Evolutionary conservation across 2,329 filamentous ascomycete genomes (phyloP).

Genomic region (Fusarium ramigenum): DNA sequence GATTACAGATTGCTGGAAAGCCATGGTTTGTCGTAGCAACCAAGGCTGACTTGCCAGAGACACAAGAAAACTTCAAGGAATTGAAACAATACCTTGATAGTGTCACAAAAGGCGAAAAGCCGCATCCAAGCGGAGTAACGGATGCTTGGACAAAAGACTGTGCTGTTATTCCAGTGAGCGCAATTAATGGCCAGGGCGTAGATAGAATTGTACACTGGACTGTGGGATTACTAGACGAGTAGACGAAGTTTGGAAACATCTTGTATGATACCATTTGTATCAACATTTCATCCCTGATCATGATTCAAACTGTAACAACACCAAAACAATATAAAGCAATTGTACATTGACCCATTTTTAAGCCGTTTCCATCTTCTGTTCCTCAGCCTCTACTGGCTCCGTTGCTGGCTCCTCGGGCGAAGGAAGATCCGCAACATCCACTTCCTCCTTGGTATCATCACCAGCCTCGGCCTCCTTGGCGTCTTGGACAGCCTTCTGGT

Average conservation of each 20-base stretch:
- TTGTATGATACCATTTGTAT: conserved; percentile 39
- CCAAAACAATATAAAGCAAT: conserved; percentile 31
- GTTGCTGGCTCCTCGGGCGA: conserved; percentile 45
- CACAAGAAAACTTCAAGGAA: conserved; percentile 77
- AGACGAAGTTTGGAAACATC: conserved; percentile 9
- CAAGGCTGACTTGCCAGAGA: conserved; percentile 85
- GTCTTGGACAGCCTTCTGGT: conserved; percentile 50
- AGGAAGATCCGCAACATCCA: conserved; percentile 51
- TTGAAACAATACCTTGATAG: conserved; percentile 76
- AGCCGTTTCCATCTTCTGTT: conserved; percentile 25
- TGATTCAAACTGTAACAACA: conserved; percentile 37
- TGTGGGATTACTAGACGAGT: conserved; percentile 70
- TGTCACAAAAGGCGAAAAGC: conserved; percentile 68
- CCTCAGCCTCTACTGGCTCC: conserved; percentile 13
- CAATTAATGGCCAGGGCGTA: conserved; percentile 86
- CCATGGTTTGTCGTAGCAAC: conserved; percentile 97
- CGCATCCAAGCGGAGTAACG: conserved; percentile 77
- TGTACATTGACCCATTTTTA: conserved; percentile 31
- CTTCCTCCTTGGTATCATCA: conserved; percentile 38
- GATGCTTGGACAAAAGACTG: conserved; percentile 69
- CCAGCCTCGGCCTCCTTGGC: conserved; percentile 45
- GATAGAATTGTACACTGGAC: conserved; percentile 78
- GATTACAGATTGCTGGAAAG: conserved; percentile 86
- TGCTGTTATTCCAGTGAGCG: conserved; percentile 84
- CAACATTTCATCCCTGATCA: conserved; percentile 24